A percentile compares a stretch with the other conserved stretches of the same genome.
Evolutionary conservation across 176 grass and related monocot species (phyloP).

Genomic region (Poa annua): DNA sequence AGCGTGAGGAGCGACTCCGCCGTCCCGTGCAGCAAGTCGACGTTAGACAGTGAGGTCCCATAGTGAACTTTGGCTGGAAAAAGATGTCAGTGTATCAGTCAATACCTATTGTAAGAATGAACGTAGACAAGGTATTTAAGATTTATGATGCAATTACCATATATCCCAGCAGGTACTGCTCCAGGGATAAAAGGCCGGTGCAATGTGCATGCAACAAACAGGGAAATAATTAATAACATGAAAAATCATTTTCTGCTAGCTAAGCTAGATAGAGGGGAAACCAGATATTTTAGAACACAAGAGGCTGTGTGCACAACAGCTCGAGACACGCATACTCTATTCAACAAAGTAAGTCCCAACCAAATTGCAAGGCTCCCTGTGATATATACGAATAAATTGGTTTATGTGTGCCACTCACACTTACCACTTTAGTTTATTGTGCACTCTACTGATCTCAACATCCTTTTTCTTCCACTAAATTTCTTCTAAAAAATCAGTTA

Average conservation of each 20-base stretch:
- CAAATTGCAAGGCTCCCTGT: no score
- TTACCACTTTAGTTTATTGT: no score
- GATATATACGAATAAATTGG: no score
- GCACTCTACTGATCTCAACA: no score
- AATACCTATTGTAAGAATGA: not conserved
- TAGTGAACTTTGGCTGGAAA: constrained; percentile 82
- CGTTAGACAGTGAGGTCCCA: constrained; percentile 83
- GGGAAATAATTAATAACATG: constrained; percentile 53
- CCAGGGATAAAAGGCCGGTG: constrained; percentile 47
- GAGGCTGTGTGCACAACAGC: not conserved
- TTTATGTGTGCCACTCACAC: no score
- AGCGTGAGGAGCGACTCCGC: constrained; percentile 89
- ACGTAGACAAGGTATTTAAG: constrained; percentile 7
- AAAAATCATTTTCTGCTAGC: constrained; percentile 11
- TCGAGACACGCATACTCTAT: not conserved
- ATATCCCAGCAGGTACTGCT: constrained; percentile 90
- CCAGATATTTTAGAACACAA: not conserved
- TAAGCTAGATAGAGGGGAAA: constrained; percentile 40
- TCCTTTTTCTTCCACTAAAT: no score
- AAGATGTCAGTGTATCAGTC: not conserved
- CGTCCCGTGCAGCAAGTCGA: constrained; percentile 76
- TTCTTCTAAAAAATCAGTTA: no score
- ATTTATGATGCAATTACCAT: constrained; percentile 68
- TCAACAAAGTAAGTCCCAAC: no score
- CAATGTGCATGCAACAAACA: constrained; percentile 67